A percentile compares a stretch with the other conserved stretches of the same genome.
Evolutionary conservation across 169 alveolate species (phyloP).

Genomic region (Cryptosporidium andersoni): DNA sequence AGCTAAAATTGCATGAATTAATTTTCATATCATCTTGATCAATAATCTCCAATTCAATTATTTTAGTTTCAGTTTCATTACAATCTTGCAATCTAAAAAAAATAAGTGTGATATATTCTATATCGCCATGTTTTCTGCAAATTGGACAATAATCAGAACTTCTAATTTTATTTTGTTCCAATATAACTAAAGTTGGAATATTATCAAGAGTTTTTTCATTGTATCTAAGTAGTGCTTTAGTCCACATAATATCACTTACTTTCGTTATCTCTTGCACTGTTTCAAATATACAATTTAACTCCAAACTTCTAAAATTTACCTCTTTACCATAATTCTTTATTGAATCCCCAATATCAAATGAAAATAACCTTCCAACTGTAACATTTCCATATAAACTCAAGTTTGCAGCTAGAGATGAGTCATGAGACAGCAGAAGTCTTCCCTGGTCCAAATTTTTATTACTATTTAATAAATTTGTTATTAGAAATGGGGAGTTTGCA

Average conservation of each 20-base stretch:
- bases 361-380: not conserved
- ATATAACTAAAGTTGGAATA: conserved; percentile 19
- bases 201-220: conserved; percentile 1
- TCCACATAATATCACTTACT: conserved; percentile 43
- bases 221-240: conserved; percentile 12
- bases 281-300: conserved; percentile 3
- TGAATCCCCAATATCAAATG: not conserved
- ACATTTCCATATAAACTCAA: conserved; percentile 16
- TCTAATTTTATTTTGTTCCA: conserved; percentile 5
- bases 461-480: not conserved
- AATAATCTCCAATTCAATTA: conserved; percentile 1
- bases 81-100: conserved; percentile 27
- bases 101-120: conserved; percentile 13
- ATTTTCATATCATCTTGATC: not conserved
- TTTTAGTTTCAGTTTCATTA: not conserved
- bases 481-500: too few species aligned
- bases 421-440: conserved; percentile 30
- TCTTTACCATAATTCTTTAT: not conserved
- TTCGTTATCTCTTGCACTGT: not conserved
- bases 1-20: conserved; percentile 21
- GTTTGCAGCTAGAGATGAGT: conserved; percentile 22
- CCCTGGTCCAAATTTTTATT: conserved; percentile 7
- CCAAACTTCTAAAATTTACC: conserved; percentile 2
- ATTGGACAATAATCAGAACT: not conserved
- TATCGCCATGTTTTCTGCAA: conserved; percentile 13